phyloP scores from a whole-genome alignment of 2,329 filamentous ascomycete genomes.

The Phaeosphaeriaceae sp. region DNA sequence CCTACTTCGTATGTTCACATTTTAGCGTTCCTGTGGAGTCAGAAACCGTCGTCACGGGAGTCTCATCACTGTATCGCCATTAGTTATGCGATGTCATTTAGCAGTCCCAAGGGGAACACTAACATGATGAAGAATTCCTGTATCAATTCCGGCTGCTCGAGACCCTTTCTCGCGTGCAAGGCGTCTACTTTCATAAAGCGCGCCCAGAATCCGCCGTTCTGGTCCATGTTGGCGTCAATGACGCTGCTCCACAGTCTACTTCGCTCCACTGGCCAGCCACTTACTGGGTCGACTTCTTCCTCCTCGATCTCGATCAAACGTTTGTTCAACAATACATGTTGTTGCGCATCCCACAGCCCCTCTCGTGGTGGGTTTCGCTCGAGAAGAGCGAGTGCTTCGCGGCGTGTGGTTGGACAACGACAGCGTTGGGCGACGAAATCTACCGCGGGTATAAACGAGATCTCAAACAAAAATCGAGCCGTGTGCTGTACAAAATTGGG shows the following conservation, averaged over 20 bases:
- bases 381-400: constrained; percentile 26
- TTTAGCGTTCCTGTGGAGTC: not conserved
- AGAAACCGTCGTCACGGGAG: too few species aligned
- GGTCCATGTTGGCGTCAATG: constrained; percentile 26
- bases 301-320: constrained; percentile 33
- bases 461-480: constrained; percentile 31
- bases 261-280: constrained; percentile 25
- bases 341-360: constrained; percentile 28
- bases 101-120: not conserved
- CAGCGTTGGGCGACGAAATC: constrained; percentile 1
- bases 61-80: not conserved
- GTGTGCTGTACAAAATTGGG: constrained; percentile 8
- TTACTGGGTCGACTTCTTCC: constrained; percentile 21
- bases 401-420: constrained; percentile 30
- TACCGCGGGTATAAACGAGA: constrained; percentile 4
- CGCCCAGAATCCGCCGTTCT: constrained; percentile 22
- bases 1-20: not conserved
- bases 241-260: constrained; percentile 22
- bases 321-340: constrained; percentile 21
- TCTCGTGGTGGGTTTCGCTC: constrained; percentile 28
- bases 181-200: constrained; percentile 2
- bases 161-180: not conserved
- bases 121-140: not conserved
- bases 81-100: not conserved
- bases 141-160: not conserved